Conservation (phyloP, 768 basidiomycete genomes). For the Termitomyces sp. region DNA sequence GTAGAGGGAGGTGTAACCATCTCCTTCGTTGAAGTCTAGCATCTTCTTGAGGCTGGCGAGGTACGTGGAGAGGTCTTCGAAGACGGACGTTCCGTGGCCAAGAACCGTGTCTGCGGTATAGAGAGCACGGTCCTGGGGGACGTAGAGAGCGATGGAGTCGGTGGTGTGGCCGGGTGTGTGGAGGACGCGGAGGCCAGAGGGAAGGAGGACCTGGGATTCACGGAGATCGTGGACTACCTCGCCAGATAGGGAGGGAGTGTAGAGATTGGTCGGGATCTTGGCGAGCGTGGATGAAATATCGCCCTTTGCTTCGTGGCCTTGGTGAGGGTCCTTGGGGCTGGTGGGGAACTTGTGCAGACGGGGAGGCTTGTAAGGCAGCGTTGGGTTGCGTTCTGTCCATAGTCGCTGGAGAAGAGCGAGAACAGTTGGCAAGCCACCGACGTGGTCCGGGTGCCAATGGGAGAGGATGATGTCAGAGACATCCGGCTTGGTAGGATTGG, state of each 20-base stretch:
- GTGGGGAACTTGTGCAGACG: conserved; percentile 71
- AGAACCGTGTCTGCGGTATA: conserved; percentile 92
- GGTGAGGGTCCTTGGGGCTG: conserved; percentile 13
- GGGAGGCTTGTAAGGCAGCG: conserved; percentile 54
- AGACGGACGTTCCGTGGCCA: conserved; percentile 86
- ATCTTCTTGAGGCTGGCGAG: conserved; percentile 58
- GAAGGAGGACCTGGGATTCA: conserved; percentile 47
- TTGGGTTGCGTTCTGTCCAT: conserved; percentile 49
- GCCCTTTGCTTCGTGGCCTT: conserved; percentile 21
- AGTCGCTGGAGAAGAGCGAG: conserved; percentile 57
- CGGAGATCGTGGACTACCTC: conserved; percentile 50
- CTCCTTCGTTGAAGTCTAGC: conserved; percentile 33
- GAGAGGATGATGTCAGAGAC: conserved; percentile 90
- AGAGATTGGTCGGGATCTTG: conserved; percentile 38
- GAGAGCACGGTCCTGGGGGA: conserved; percentile 65
- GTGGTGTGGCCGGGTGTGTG: conserved; percentile 89
- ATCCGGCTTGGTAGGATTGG: conserved; percentile 39
- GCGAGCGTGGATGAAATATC: conserved; percentile 34
- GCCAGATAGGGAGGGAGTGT: conserved; percentile 37
- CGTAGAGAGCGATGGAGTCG: conserved; percentile 76
- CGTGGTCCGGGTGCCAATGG: conserved; percentile 88
- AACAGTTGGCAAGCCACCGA: conserved; percentile 68
- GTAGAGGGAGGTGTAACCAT: conserved; percentile 52
- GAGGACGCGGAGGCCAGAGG: conserved; percentile 55
- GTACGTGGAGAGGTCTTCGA: conserved; percentile 76